Conservation (phyloP, 2,329 filamentous ascomycete genomes). For the Trichoderma sp. region DNA sequence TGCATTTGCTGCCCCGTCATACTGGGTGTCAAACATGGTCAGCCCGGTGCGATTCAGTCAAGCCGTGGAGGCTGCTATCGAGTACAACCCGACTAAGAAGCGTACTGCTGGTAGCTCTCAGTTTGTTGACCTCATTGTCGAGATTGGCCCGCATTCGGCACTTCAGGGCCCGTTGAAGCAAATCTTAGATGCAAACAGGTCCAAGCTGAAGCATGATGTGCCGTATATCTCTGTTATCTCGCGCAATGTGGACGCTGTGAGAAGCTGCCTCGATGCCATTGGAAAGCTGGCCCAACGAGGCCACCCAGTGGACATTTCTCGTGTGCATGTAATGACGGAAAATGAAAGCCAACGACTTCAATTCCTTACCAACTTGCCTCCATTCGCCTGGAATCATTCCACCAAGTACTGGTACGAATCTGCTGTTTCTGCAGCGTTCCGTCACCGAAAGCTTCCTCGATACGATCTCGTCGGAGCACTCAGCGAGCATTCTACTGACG, state of each 20-base stretch:
- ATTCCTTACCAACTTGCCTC: conserved; percentile 24
- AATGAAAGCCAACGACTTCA: no score
- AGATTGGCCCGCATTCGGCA: not conserved
- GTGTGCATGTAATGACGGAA: no score
- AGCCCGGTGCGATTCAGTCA: conserved; percentile 9
- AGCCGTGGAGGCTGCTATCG: no score
- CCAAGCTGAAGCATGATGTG: no score
- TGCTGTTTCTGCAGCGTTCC: no score
- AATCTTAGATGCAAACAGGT: conserved; percentile 4
- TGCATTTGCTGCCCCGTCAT: conserved; percentile 28
- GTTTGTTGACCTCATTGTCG: conserved; percentile 17
- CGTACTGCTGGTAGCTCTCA: conserved; percentile 15
- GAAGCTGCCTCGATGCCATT: no score
- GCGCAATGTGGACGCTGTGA: not conserved
- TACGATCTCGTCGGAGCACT: no score
- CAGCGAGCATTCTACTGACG: no score
- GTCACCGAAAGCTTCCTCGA: no score
- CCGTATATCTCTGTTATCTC: not conserved
- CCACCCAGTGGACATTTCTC: not conserved
- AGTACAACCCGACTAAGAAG: no score
- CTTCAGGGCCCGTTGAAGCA: conserved; percentile 18
- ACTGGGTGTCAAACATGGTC: conserved; percentile 30
- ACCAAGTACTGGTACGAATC: conserved; percentile 31
- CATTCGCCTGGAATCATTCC: conserved; percentile 39
- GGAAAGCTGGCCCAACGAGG: not conserved